Percentiles rank a stretch among this genome's conserved stretches.
phyloP scores from a whole-genome alignment of 768 basidiomycete species.

The Trametes cingulata region DNA sequence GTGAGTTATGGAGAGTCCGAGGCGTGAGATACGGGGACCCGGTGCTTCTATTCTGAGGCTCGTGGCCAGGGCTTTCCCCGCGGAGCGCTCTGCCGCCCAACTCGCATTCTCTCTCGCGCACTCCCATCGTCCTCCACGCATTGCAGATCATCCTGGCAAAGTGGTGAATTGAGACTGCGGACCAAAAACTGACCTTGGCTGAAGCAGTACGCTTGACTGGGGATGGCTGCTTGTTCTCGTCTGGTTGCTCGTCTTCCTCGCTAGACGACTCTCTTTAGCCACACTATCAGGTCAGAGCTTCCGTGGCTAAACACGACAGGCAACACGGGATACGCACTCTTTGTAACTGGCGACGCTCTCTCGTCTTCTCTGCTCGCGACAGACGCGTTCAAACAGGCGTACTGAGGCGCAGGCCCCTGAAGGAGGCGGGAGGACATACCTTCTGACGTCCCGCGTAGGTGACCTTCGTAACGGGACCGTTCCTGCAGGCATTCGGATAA shows the following conservation, averaged over 20 bases:
- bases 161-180: too few relatives aligned
- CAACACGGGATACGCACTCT: neutral
- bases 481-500: neutral
- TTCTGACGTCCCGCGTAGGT: conserved; percentile 24
- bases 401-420: neutral
- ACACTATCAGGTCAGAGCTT: neutral
- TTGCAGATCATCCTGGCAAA: neutral
- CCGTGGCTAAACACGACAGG: neutral
- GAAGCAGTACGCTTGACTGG: conserved; percentile 5
- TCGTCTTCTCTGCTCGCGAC: conserved; percentile 17
- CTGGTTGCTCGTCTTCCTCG: conserved; percentile 2
- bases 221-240: neutral
- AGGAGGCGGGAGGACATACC: conserved; percentile 5
- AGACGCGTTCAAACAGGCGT: neutral
- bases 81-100: neutral
- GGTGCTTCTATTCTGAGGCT: conserved; percentile 4
- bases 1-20: neutral
- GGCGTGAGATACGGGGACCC: neutral
- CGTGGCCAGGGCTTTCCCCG: neutral
- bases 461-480: conserved; percentile 15
- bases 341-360: conserved; percentile 14
- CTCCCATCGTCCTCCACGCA: too few relatives aligned
- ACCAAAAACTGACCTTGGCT: neutral
- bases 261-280: conserved; percentile 14
- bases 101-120: too few relatives aligned